Evolutionary conservation across 2,329 filamentous ascomycete species (phyloP).

Genomic region (Sporothrix globosa): DNA sequence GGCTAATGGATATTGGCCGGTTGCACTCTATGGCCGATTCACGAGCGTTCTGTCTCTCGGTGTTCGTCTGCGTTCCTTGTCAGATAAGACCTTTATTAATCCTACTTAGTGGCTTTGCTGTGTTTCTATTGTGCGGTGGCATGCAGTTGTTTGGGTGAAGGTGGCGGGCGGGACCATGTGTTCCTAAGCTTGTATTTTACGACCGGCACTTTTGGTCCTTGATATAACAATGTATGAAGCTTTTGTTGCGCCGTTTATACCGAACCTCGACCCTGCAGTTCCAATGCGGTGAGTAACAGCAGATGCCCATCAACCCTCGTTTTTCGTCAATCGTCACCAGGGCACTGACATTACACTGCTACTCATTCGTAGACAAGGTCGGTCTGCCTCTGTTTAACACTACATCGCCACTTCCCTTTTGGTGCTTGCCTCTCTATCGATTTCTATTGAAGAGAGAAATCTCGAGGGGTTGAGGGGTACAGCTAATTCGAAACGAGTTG

Average conservation of each 20-base stretch:
- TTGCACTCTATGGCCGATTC: neutral
- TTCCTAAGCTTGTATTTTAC: constrained; percentile 5
- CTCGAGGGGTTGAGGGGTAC: neutral
- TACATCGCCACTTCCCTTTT: neutral
- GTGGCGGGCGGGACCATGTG: neutral
- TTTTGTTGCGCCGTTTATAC: neutral
- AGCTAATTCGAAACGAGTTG: neutral
- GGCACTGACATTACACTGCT: neutral
- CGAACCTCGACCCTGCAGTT: neutral
- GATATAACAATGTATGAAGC: neutral
- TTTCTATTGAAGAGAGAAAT: neutral
- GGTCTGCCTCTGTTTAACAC: neutral
- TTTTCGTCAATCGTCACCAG: neutral
- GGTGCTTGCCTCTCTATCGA: neutral
- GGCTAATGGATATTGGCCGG: neutral
- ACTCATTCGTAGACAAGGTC: neutral
- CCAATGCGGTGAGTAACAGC: neutral
- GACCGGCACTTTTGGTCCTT: neutral
- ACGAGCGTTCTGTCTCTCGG: neutral
- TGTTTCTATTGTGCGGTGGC: neutral
- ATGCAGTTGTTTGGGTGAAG: neutral
- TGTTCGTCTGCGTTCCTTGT: neutral
- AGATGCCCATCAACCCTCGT: neutral
- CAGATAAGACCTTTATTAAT: neutral
- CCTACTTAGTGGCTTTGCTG: neutral